Conservation (phyloP, 768 basidiomycete genomes). For the Cystofilobasidium macerans region DNA sequence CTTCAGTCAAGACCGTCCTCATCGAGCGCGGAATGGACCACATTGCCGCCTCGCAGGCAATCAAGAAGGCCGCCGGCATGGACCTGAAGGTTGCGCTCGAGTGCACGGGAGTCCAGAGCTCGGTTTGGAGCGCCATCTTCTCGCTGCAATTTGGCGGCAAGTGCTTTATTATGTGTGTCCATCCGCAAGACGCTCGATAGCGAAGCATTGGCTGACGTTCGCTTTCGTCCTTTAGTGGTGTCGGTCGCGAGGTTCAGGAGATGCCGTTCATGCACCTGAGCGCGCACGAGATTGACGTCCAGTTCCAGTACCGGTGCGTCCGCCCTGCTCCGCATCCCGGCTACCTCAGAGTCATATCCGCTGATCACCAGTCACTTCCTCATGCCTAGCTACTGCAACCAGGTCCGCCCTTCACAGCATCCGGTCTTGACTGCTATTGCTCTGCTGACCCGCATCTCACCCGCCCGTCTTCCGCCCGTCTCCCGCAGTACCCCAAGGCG, state of each 20-base stretch:
- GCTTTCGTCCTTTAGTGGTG: conserved; percentile 37
- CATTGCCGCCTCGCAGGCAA: conserved; percentile 32
- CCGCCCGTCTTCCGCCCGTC: conserved; percentile 35
- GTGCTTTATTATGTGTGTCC: not conserved
- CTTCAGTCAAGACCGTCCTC: conserved; percentile 37
- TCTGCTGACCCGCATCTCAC: too few relatives aligned
- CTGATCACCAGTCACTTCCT: not conserved
- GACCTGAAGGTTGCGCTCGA: conserved; percentile 37
- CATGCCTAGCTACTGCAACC: conserved; percentile 6
- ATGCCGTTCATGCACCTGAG: conserved; percentile 39
- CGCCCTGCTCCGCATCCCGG: too few relatives aligned
- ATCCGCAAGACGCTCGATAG: not conserved
- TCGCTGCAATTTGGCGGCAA: not conserved
- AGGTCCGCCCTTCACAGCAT: not conserved
- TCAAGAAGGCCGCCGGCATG: conserved; percentile 35
- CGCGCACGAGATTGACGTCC: conserved; percentile 40
- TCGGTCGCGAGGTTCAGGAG: conserved; percentile 38
- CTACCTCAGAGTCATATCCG: too few relatives aligned
- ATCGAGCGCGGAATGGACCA: conserved; percentile 33
- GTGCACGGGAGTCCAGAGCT: conserved; percentile 41
- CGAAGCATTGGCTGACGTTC: not conserved
- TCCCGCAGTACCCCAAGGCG: conserved; percentile 40
- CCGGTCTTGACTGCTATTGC: too few relatives aligned
- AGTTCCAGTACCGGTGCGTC: conserved; percentile 34
- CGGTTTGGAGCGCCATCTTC: conserved; percentile 36